Base-by-base conservation (phyloP, 331 rosid genomes). In the Rhamnella rubrinervis region DNA sequence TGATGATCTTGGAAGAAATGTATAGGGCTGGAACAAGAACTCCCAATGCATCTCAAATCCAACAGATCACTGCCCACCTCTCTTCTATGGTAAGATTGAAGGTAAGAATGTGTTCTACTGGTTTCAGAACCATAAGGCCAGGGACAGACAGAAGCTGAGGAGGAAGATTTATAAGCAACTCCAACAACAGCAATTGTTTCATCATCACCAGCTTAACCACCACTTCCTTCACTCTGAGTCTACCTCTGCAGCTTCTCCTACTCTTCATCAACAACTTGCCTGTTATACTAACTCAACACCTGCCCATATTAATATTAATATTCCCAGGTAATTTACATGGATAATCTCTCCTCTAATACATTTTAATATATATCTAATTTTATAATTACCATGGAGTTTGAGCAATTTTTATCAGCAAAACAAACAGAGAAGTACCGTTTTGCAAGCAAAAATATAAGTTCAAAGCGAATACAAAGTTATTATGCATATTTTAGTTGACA, bases 71-170 rank as follows among this genome's bases (percentile, higher is more conserved):
- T 18, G 66, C 88, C 26, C 97, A 91, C 62, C 97, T 93, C 81
- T 90, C 95, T 58, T 87, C 65, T 93, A 93, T 77, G 98, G 98
- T 1, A 91, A 86, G 74, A 93, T 93, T 25, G 95, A 90, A 65
- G 97, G 98, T 2, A 93, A 93, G 61, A 93, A 93, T 82, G 98
- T 93, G 14, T 93, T 91, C 76, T 93, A 93, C 76, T 93, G 98
- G 98, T 93, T 93, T 80, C 98, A 93, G 70, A 93, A 93, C 68
- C 98, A 93, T 71, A 93, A 93, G 81, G 98, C 97, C 31, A 88
- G 98, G 72, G 98, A 93, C 66, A 85, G 98, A 40, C 97, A 88
- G 72, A 93, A 91, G 69, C 86, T 91, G 0, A 73, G 96, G 65
- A 85, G 95, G 85, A 91, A 93, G 81, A 85, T 91, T 38, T 85